phyloP scores from a whole-genome alignment of 495 filamentous ascomycete species.

The Aspergillus conjunctus region DNA sequence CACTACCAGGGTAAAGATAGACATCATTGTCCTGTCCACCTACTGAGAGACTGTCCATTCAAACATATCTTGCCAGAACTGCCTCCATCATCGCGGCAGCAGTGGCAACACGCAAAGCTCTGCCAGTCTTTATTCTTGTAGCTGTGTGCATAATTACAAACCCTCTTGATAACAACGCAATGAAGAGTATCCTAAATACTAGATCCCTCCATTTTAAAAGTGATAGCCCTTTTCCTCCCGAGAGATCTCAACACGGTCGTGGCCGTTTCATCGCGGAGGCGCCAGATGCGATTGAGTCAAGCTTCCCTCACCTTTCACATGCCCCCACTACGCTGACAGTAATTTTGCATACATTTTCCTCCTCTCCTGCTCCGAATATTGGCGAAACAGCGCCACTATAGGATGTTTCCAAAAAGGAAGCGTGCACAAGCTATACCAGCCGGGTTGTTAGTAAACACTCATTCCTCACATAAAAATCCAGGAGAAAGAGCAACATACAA shows the following conservation, averaged over 20 bases:
- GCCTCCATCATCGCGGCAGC: neutral
- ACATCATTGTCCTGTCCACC: too few species aligned
- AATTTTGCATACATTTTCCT: conserved; percentile 1
- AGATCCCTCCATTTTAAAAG: neutral
- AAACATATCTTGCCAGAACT: neutral
- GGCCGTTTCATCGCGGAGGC: neutral
- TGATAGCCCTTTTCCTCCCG: neutral
- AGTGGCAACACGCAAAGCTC: neutral
- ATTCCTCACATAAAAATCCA: neutral
- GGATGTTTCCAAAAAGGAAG: conserved; percentile 5
- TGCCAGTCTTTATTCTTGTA: neutral
- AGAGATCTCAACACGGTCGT: neutral
- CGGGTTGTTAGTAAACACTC: neutral
- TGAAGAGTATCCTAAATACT: neutral
- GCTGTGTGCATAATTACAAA: neutral
- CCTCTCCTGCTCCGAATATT: conserved; percentile 3
- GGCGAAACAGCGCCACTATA: conserved; percentile 1
- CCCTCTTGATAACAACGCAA: neutral
- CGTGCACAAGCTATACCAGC: conserved; percentile 1
- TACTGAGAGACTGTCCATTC: too few species aligned
- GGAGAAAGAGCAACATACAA: neutral
- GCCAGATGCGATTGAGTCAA: neutral
- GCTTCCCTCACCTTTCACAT: neutral
- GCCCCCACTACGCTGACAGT: neutral
- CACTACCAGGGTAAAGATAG: too few species aligned